A percentile compares a stretch with the other conserved stretches of the same genome.
phyloP scores from a whole-genome alignment of 169 alveolate genomes.

The Eimeria sp. region DNA sequence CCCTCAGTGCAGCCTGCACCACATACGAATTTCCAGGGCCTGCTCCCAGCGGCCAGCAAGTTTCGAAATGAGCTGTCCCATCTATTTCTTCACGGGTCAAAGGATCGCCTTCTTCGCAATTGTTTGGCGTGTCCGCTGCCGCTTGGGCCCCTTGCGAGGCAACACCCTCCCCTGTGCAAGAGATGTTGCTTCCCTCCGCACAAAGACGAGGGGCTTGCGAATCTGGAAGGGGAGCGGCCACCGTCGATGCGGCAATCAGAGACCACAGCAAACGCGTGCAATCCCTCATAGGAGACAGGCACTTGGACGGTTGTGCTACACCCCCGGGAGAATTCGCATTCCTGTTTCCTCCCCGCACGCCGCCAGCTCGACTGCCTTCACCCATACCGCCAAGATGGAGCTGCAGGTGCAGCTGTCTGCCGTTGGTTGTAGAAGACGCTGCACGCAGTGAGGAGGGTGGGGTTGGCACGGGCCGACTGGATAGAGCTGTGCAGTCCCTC shows the following conservation, averaged over 20 bases:
- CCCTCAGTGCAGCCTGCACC: constrained; percentile 15
- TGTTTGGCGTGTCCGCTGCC: background rate
- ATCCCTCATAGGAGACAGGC: constrained; percentile 56
- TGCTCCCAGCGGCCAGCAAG: constrained; percentile 41
- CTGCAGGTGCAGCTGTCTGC: background rate
- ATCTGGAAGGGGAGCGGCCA: constrained; percentile 41
- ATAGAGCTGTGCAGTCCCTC: background rate
- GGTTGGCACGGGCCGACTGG: constrained; percentile 19
- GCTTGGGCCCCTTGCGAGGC: background rate
- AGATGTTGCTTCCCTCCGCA: background rate
- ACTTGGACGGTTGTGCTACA: background rate
- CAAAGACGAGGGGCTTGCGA: background rate
- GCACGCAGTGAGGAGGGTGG: background rate
- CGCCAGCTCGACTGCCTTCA: background rate
- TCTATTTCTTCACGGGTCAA: background rate
- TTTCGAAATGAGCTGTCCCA: background rate
- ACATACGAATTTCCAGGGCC: background rate
- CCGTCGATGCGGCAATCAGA: constrained; percentile 35
- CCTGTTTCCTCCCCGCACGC: background rate
- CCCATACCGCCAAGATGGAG: background rate
- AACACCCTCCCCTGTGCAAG: background rate
- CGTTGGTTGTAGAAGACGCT: background rate
- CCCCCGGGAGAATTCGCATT: background rate
- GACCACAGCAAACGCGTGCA: constrained; percentile 66
- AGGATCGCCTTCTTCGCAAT: background rate